A percentile compares a stretch with the other conserved stretches of the same genome.
Evolutionary conservation across 495 filamentous ascomycete species (phyloP).

Genomic region (Penicillium manginii): DNA sequence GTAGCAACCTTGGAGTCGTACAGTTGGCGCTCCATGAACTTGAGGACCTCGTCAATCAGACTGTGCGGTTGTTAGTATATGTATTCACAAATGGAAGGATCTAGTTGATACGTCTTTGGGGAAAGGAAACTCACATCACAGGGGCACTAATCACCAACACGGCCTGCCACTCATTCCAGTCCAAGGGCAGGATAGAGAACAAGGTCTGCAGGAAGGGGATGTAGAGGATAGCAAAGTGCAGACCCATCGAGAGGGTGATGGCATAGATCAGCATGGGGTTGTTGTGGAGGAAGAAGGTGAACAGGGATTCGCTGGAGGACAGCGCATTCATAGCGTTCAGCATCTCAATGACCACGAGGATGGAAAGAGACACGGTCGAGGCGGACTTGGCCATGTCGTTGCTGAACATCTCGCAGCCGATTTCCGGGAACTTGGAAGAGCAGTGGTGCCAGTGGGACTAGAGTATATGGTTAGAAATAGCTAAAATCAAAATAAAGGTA

Average conservation of each 20-base stretch:
- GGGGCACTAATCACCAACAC: constrained; percentile 87
- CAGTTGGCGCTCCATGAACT: constrained; percentile 73
- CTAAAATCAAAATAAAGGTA: constrained; percentile 6
- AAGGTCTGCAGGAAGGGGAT: constrained; percentile 84
- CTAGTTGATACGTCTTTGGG: constrained; percentile 21
- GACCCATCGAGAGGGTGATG: constrained; percentile 89
- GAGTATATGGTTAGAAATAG: constrained; percentile 13
- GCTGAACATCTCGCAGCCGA: constrained; percentile 92
- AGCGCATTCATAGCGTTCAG: constrained; percentile 99
- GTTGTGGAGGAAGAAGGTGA: constrained; percentile 92
- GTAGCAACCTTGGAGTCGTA: constrained; percentile 38
- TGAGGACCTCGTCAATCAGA: constrained; percentile 87
- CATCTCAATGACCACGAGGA: constrained; percentile 99
- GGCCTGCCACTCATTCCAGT: constrained; percentile 91
- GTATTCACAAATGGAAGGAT: neutral
- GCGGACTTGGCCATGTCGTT: constrained; percentile 89
- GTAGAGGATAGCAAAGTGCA: constrained; percentile 95
- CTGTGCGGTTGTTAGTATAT: constrained; percentile 43
- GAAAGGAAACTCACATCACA: constrained; percentile 77
- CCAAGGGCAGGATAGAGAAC: constrained; percentile 89
- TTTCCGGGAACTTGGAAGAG: constrained; percentile 80
- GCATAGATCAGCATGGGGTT: constrained; percentile 98
- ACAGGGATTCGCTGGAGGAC: constrained; percentile 89
- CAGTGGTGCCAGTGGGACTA: constrained; percentile 93
- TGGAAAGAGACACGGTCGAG: constrained; percentile 91